Evolutionary conservation across 306 rosid genomes (phyloP).

Genomic region (Castanopsis chinensis): DNA sequence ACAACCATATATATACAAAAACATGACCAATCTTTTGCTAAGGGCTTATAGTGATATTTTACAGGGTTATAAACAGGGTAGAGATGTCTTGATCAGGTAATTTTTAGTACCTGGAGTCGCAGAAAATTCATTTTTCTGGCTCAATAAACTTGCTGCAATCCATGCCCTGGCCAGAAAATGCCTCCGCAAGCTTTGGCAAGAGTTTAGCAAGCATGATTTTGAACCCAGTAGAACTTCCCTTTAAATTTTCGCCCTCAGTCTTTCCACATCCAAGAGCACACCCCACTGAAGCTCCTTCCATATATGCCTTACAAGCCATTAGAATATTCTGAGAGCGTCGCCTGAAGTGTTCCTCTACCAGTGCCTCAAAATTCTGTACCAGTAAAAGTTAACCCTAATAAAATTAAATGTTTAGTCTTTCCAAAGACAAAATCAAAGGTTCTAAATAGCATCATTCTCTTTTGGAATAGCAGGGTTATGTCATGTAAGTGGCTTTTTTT

Average conservation of each 20-base stretch:
- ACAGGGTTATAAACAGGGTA: slow-evolving; percentile 31
- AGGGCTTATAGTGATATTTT: slow-evolving; percentile 22
- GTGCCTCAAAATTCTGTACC: slow-evolving; percentile 79
- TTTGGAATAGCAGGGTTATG: neutral
- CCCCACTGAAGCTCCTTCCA: slow-evolving; percentile 81
- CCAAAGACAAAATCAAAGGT: neutral
- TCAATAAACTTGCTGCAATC: slow-evolving; percentile 58
- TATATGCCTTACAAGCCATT: slow-evolving; percentile 65
- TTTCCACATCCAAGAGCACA: slow-evolving; percentile 40
- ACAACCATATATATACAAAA: neutral
- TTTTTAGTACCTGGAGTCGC: neutral
- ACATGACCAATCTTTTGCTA: slow-evolving; percentile 7
- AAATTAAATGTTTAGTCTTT: slow-evolving; percentile 13
- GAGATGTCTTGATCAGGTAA: slow-evolving; percentile 31
- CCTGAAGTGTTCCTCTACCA: slow-evolving; percentile 76
- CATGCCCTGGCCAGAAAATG: slow-evolving; percentile 66
- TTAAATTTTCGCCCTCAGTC: slow-evolving; percentile 33
- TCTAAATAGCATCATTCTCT: neutral
- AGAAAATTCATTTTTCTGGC: slow-evolving; percentile 34
- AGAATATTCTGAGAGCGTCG: slow-evolving; percentile 54
- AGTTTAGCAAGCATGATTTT: slow-evolving; percentile 90
- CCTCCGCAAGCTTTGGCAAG: slow-evolving; percentile 72
- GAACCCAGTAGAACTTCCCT: slow-evolving; percentile 80
- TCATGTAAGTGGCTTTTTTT: neutral
- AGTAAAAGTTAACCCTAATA: slow-evolving; percentile 6